These are phyloP conservation scores for Blastocladiella britannica DNA, from an alignment of 192 early-diverging fungal genomes.

Conservation along the genomic window DNA sequence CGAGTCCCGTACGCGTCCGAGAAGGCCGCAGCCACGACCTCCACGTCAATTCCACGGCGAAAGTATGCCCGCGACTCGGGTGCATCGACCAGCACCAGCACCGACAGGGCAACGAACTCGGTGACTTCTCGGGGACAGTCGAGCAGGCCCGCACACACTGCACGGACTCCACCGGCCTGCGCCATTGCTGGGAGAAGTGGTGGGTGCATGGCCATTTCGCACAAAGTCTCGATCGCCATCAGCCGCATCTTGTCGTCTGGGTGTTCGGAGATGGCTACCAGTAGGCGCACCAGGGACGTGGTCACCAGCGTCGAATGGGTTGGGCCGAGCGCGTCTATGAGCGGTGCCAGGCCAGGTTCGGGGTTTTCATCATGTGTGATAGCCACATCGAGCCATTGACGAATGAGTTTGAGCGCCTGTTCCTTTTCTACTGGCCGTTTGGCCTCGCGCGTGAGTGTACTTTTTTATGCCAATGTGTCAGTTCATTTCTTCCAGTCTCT, in stretches of 20 bases:
- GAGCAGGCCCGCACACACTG: not conserved
- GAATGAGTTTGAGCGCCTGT: no score
- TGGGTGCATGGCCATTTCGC: not conserved
- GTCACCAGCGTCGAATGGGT: no score
- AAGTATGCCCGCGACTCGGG: not conserved
- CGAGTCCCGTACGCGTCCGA: not conserved
- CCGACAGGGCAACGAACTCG: not conserved
- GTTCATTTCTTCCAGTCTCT: no score
- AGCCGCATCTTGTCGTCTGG: not conserved
- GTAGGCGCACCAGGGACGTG: not conserved
- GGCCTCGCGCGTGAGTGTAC: no score
- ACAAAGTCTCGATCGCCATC: not conserved
- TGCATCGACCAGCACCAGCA: not conserved
- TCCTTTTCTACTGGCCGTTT: no score
- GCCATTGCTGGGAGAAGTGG: not conserved
- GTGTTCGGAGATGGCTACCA: not conserved
- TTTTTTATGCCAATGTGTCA: no score
- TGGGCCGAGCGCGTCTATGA: no score
- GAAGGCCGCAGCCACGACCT: not conserved
- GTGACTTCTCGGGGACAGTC: not conserved
- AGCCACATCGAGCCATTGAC: no score
- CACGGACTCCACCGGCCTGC: not conserved
- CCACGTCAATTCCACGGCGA: not conserved
- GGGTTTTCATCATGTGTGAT: no score
- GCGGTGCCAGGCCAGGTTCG: no score